Evolutionary conservation across 1,139 yeast genomes (phyloP), one percentile per base, ranked within the genome.

Genomic region (Yamadazyma friedrichii): DNA sequence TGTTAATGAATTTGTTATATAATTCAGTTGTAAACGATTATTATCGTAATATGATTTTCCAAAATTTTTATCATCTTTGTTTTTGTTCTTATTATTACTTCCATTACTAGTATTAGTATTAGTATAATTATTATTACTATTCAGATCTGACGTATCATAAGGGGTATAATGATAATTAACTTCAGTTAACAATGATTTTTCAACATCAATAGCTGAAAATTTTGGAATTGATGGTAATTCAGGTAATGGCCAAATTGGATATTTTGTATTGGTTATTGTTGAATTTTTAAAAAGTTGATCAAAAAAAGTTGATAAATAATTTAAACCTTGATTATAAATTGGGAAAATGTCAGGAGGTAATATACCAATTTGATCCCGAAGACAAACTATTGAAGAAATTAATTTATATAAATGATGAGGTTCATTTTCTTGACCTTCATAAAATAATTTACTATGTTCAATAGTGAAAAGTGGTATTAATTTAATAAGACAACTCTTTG

Each of bases 351-450:
- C 95, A 0, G 88, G 84, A 2, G 96, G 95, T 35, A 91, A 61
- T 34, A 78, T 75, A 5, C 98, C 98, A n/a, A 86, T 88, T 46
- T 82, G 76, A 51, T 85, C 95, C 52, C 96, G 68, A 41, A 88
- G 63, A 35, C 91, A 88, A 3, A 89, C 96, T 12, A 86, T 76
- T 1, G 95, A 88, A 0, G 96, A 88, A 2, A 91, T 81, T 15
- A 86, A 78, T 35, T 78, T 79, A 49, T 80, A 84, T 40, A 87
- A 64, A 52, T 79, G 78, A 20, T 74, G 70, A 9, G 71, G 63
- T 17, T 56, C 54, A 26, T 53, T 54, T 25, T 54, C 55, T 11
- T 39, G 43, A 3, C 55, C 52, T 25, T 55, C 55, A 27, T 70
- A 67, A 43, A 53, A 64, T 30, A 62, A 52, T 50, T 60, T 78